A percentile compares a stretch with the other conserved stretches of the same genome.
These are phyloP conservation scores for Rosellinia necatrix DNA, from an alignment of 2,329 filamentous ascomycete species.

Conservation along the genomic window DNA sequence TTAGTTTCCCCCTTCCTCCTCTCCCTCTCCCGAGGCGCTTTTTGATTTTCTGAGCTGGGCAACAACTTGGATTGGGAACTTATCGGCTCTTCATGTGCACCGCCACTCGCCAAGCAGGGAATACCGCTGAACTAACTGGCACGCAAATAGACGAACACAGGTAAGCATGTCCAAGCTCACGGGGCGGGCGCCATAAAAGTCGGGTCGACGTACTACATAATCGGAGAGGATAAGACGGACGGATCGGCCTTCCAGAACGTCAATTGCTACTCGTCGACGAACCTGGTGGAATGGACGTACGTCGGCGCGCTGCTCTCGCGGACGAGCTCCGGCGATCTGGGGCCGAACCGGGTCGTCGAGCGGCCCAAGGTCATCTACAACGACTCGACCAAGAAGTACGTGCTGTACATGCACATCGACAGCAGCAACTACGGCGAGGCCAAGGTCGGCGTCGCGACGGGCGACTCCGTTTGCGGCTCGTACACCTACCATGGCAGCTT, in stretches of 20 bases:
- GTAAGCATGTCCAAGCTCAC: conserved; percentile 67
- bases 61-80: not conserved
- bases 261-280: conserved; percentile 68
- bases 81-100: not conserved
- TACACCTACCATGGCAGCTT: conserved; percentile 52
- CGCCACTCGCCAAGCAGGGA: not conserved
- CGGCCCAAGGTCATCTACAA: conserved; percentile 73
- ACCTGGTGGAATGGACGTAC: conserved; percentile 68
- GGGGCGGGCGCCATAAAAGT: conserved; percentile 67
- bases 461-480: conserved; percentile 61
- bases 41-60: not conserved
- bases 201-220: conserved; percentile 65
- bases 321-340: conserved; percentile 59
- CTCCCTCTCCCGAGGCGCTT: not conserved
- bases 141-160: conserved; percentile 24
- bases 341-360: conserved; percentile 66
- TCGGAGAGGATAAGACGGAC: conserved; percentile 72
- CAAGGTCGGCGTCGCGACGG: conserved; percentile 66
- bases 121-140: not conserved
- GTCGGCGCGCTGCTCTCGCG: conserved; percentile 62
- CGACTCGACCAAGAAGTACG: conserved; percentile 62
- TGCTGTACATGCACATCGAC: conserved; percentile 72
- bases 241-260: conserved; percentile 65
- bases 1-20: conserved; percentile 16
- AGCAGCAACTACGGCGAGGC: conserved; percentile 63